Evolutionary conservation across 1,284 basidiomycete species (phyloP), one percentile per base, ranked within the genome.

Genomic region (Fistulinella cinereoalba): DNA sequence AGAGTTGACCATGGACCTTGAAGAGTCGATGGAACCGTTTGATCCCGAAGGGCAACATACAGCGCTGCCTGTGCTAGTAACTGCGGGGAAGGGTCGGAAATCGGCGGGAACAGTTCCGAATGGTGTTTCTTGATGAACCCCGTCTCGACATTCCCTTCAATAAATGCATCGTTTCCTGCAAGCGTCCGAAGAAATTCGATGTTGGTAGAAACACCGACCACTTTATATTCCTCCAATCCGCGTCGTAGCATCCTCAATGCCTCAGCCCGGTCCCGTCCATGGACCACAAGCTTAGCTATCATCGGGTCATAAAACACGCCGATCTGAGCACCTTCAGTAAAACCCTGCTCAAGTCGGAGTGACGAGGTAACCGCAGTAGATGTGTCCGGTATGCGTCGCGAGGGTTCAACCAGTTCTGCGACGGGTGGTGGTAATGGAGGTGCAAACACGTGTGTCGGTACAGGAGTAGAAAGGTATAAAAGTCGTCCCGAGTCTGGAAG

Each of bases 401-500:
- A 68, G 23, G 71, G 69, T 6, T 65, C 63, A 15, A 71, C 57
- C 18, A 52, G 49, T 4, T 60, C 51, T 10, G 59, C 45, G 12
- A 58, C 34, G 15, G 53, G 51, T 15, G 57, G 58, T n/a, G 61
- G 41, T 13, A 65, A 50, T 42, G 68, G 55, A 10, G 79, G 73
- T 10, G 85, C 83, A 54, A 86, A 87, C 27, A 70, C 65, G 46
- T 81, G 75, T 0, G 85, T 88, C 3, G 88, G 83, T 5, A 70
- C 64, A 3, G 87, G 88, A 0, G 86, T 89, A 1, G 86, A 85
- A 40, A 94, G 79, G 66, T 94, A 88, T 10, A 90, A 68, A 12
- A 99, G 76, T 36, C 90, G 88, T 61, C 97, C 97, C 13, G 92
- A 96, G 8, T 96, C 98, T 3, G 97, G 97, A 73, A 99, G 99